A percentile compares a stretch with the other conserved stretches of the same genome.
These are phyloP conservation scores for Xanthoconium separans DNA, from an alignment of 1,284 basidiomycete species.

Conservation along the genomic window DNA sequence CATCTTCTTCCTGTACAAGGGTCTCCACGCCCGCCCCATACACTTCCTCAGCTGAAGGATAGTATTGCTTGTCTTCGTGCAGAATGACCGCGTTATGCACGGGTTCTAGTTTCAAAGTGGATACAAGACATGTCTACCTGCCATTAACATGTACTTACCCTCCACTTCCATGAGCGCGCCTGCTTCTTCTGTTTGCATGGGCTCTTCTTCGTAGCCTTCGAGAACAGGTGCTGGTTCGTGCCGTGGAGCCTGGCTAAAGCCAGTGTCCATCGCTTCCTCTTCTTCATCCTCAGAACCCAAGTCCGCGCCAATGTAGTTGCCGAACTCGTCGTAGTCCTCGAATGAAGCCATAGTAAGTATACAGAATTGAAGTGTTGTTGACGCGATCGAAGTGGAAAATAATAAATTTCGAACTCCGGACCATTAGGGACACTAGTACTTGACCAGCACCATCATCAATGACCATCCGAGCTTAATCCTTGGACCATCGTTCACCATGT, in stretches of 20 bases:
- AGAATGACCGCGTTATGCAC: constrained; percentile 85
- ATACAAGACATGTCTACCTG: not conserved
- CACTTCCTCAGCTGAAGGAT: constrained; percentile 88
- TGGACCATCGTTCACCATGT: constrained; percentile 24
- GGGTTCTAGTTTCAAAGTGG: constrained; percentile 47
- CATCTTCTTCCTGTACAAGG: constrained; percentile 97
- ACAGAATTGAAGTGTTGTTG: not conserved
- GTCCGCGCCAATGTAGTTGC: constrained; percentile 94
- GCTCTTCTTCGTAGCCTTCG: constrained; percentile 75
- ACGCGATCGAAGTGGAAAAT: constrained; percentile 15
- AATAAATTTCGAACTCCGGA: constrained; percentile 36
- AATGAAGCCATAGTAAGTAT: constrained; percentile 64
- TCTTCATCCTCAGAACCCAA: constrained; percentile 82
- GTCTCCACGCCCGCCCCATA: constrained; percentile 96
- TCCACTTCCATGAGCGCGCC: constrained; percentile 80
- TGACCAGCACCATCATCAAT: constrained; percentile 1
- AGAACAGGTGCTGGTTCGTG: constrained; percentile 48
- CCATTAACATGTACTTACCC: constrained; percentile 46
- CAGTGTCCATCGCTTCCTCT: constrained; percentile 59
- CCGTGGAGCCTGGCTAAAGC: constrained; percentile 40
- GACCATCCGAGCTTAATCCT: constrained; percentile 8
- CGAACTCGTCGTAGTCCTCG: constrained; percentile 89
- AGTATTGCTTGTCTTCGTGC: constrained; percentile 99
- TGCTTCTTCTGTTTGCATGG: constrained; percentile 55
- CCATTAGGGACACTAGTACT: no score